Evolutionary conservation across 495 filamentous ascomycete genomes (phyloP), one percentile per base, ranked within the genome.

Genomic region (Neurospora tetraspora): DNA sequence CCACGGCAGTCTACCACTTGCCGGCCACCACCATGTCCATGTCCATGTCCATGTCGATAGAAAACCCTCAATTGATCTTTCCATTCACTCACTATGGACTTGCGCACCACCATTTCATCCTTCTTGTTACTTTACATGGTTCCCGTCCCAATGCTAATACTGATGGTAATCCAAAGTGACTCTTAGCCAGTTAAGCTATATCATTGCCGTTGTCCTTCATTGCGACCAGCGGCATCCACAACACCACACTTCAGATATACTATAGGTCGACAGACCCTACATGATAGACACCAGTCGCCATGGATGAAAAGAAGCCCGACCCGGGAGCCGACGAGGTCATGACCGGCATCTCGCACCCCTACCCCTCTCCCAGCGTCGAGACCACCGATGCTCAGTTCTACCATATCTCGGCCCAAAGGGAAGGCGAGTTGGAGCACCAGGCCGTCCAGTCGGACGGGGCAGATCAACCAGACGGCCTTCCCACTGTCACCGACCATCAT

Each of bases 361-460:
- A 79, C 27, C 80, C 80, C 3, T 76, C 77, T 11, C 75, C 78
- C 14, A 75, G 72, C 34, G 74, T 74, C 72, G 77, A 78, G 71
- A 76, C 53, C 39, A 20, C 74, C 18, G 79, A 80, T 11, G 68
- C 74, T 0, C 76, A 78, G 38, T 81, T 77, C 71, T 81, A 80
- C 71, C 74, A 79, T 69, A 71, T 77, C 23, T 47, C 76, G 6
- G 39, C 72, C 8, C 75, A 73, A 36, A 76, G 75, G 65, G 75
- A 77, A 9, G 70, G 74, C 23, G 72, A 75, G 36, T 71, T 76
- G 59, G 75, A 72, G 18, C 75, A 76, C 5, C 74, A 77, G 4
- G 23, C 65, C 9, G 69, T 71, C 38, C 76, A 74, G 20, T 39
- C 27, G 20, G 70, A 40, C 71, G 10, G 70, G 74, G n/a, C 75